Conservation (phyloP, 805 yeast species). For the Starmerella potacharoeniae region DNA sequence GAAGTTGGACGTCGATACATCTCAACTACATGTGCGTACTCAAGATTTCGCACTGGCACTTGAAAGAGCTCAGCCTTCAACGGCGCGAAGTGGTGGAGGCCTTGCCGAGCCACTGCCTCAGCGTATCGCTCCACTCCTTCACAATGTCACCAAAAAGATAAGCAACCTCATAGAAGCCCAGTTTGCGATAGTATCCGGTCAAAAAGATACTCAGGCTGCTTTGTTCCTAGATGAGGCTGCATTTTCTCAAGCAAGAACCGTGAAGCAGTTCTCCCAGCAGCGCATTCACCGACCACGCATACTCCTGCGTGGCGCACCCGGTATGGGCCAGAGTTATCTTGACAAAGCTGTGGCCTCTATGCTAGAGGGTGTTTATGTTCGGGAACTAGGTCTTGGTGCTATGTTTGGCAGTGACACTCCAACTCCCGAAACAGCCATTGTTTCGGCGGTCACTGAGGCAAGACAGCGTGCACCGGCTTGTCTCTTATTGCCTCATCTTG, state of each 20-base stretch:
- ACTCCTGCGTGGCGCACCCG: constrained; percentile 57
- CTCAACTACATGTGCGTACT: constrained; percentile 58
- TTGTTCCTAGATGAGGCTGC: constrained; percentile 35
- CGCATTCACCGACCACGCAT: constrained; percentile 76
- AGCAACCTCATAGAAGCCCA: not conserved
- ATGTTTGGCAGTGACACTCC: constrained; percentile 44
- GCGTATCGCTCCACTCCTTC: constrained; percentile 52
- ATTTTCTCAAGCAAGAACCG: constrained; percentile 63
- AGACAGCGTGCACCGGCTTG: constrained; percentile 82
- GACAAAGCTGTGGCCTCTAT: constrained; percentile 70
- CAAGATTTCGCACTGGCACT: constrained; percentile 78
- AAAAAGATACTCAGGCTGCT: constrained; percentile 11
- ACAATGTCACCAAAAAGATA: constrained; percentile 24
- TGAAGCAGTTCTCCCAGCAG: constrained; percentile 42
- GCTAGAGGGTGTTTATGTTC: constrained; percentile 76
- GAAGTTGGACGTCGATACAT: constrained; percentile 63
- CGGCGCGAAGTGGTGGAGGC: constrained; percentile 65
- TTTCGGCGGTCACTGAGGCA: constrained; percentile 78
- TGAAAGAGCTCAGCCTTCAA: constrained; percentile 81
- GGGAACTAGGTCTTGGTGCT: constrained; percentile 54
- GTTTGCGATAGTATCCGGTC: constrained; percentile 4
- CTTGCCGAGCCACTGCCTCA: constrained; percentile 67
- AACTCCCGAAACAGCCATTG: constrained; percentile 69
- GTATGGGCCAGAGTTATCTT: constrained; percentile 79
- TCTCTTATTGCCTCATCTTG: constrained; percentile 69